A percentile compares a stretch with the other conserved stretches of the same genome.
Conservation (phyloP, 495 filamentous ascomycete genomes). For the Penicillium atrosanguineum region DNA sequence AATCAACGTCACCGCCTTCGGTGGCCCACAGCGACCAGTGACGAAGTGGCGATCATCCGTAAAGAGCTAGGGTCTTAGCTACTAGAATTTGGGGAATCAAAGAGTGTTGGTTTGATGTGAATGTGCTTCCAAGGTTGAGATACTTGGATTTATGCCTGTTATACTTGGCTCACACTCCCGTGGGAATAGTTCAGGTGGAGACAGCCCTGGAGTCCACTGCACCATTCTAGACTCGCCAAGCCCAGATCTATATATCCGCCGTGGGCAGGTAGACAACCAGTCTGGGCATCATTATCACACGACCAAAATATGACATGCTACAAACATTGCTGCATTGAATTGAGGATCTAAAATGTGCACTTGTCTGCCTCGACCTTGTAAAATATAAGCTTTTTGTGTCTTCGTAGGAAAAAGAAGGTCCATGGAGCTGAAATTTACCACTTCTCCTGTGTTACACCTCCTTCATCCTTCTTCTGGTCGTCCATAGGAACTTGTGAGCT, state of each 20-base stretch:
- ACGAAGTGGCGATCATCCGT: conserved; percentile 6
- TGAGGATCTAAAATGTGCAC: background rate
- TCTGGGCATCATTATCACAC: background rate
- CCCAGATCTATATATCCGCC: background rate
- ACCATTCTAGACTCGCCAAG: background rate
- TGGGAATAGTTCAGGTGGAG: too few relatives aligned
- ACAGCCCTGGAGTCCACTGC: background rate
- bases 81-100: too few relatives aligned
- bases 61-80: too few relatives aligned
- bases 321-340: background rate
- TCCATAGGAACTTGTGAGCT: too few relatives aligned
- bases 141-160: too few relatives aligned
- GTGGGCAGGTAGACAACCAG: background rate
- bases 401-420: background rate
- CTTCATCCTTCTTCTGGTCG: too few relatives aligned
- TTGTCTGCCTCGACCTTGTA: background rate
- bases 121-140: too few relatives aligned
- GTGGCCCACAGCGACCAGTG: conserved; percentile 2
- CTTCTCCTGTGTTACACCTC: too few relatives aligned
- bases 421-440: too few relatives aligned
- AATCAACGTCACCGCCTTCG: conserved; percentile 25
- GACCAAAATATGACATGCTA: background rate
- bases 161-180: too few relatives aligned
- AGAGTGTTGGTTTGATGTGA: too few relatives aligned
- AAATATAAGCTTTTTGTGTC: background rate